Evolutionary conservation across 257 asterid genomes (phyloP).

Genomic region (Handroanthus guayacan): DNA sequence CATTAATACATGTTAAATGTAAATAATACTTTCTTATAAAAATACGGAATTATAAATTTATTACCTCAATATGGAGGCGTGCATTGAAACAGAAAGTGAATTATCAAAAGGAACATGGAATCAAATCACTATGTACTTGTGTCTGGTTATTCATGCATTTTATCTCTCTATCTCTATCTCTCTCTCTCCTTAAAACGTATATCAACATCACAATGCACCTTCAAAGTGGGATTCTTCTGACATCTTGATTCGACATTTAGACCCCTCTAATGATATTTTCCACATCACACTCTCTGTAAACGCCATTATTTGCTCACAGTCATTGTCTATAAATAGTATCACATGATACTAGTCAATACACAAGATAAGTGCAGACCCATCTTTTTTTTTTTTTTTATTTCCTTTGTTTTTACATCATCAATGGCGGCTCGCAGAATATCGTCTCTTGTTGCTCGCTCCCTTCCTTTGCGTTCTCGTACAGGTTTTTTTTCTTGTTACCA

Average conservation of each 20-base stretch:
- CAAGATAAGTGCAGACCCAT: neutral
- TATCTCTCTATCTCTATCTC: neutral
- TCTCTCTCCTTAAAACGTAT: neutral
- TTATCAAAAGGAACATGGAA: too few relatives aligned
- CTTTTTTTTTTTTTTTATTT: neutral
- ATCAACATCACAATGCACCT: neutral
- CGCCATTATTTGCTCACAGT: neutral
- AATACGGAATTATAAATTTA: too few relatives aligned
- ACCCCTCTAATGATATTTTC: too few relatives aligned
- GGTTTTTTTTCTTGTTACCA: neutral
- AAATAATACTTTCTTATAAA: too few relatives aligned
- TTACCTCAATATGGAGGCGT: too few relatives aligned
- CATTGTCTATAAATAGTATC: neutral
- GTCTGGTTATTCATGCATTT: neutral
- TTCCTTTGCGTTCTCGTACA: slow-evolving; percentile 29
- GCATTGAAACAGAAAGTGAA: too few relatives aligned
- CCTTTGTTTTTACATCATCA: neutral
- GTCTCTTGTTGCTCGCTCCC: slow-evolving; percentile 50
- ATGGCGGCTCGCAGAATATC: slow-evolving; percentile 62
- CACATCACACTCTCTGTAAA: too few relatives aligned
- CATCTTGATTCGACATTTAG: too few relatives aligned
- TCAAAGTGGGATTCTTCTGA: too few relatives aligned
- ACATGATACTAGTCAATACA: neutral
- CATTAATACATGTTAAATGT: too few relatives aligned
- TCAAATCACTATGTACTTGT: neutral